These are phyloP conservation scores for Cytospora piceae DNA, from an alignment of 2,329 filamentous ascomycete genomes.

Conservation along the genomic window DNA sequence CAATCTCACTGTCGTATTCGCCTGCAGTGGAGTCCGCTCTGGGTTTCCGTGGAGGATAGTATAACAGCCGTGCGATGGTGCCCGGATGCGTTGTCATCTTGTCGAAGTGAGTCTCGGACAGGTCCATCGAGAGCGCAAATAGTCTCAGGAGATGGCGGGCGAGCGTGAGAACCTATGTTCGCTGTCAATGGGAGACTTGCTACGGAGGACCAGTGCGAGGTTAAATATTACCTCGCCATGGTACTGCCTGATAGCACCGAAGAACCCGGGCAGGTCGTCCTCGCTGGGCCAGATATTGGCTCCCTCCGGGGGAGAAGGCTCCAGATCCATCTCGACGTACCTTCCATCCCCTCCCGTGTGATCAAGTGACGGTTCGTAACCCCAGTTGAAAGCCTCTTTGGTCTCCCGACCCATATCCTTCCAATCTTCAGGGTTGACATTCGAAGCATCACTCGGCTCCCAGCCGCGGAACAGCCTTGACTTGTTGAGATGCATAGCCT, in stretches of 20 bases:
- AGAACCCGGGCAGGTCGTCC: slow-evolving; percentile 15
- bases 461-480: slow-evolving; percentile 28
- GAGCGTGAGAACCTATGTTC: slow-evolving; percentile 15
- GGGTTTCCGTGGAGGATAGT: slow-evolving; percentile 24
- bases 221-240: slow-evolving; percentile 17
- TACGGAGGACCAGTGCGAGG: not conserved
- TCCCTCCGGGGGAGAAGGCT: slow-evolving; percentile 1
- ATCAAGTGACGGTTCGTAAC: slow-evolving; percentile 30
- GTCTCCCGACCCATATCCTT: slow-evolving; percentile 14
- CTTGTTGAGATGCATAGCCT: slow-evolving; percentile 31
- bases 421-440: slow-evolving; percentile 15
- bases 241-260: slow-evolving; percentile 16
- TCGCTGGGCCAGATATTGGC: slow-evolving; percentile 19
- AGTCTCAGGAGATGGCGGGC: slow-evolving; percentile 27
- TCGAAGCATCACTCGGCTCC: slow-evolving; percentile 23
- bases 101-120: slow-evolving; percentile 33
- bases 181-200: not conserved
- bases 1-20: slow-evolving; percentile 2
- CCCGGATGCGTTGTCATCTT: slow-evolving; percentile 37
- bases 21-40: not conserved
- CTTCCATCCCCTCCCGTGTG: slow-evolving; percentile 9
- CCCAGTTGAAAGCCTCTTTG: slow-evolving; percentile 31
- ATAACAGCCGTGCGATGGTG: slow-evolving; percentile 17
- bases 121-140: slow-evolving; percentile 28
- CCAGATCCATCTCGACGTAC: slow-evolving; percentile 18